phyloP scores from a whole-genome alignment of 2,329 filamentous ascomycete genomes.

The Fusarium incarnatum region DNA sequence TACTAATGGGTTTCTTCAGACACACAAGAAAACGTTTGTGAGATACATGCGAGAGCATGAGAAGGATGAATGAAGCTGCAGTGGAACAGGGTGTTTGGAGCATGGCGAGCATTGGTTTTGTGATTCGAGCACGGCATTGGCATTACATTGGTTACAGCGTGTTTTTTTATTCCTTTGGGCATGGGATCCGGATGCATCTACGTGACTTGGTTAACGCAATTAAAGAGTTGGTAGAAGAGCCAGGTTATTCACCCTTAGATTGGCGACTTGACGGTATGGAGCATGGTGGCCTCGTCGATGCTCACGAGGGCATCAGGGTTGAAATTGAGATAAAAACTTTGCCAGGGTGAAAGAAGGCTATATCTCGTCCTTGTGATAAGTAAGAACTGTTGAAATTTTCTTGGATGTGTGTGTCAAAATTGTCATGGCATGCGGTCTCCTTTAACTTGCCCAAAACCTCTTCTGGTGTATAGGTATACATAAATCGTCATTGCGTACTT shows the following conservation, averaged over 20 bases:
- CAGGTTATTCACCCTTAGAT: slow-evolving; percentile 2
- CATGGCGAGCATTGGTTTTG: slow-evolving; percentile 18
- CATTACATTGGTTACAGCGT: slow-evolving; percentile 31
- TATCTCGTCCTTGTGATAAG: background rate
- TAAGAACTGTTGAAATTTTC: background rate
- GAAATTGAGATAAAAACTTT: background rate
- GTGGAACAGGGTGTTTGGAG: slow-evolving; percentile 13
- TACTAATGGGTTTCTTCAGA: slow-evolving; percentile 57
- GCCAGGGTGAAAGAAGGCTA: background rate
- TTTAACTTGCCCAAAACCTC: background rate
- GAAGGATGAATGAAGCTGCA: slow-evolving; percentile 53
- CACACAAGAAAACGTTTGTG: slow-evolving; percentile 97
- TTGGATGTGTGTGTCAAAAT: background rate
- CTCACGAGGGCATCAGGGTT: background rate
- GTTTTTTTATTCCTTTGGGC: slow-evolving; percentile 7
- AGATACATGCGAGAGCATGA: slow-evolving; percentile 91
- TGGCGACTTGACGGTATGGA: slow-evolving; percentile 7
- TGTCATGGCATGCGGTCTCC: background rate
- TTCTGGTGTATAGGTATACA: background rate
- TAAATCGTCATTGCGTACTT: background rate
- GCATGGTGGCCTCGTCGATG: background rate
- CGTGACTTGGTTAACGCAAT: slow-evolving; percentile 6
- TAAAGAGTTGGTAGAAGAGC: slow-evolving; percentile 10
- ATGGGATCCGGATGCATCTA: slow-evolving; percentile 12
- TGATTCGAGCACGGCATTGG: slow-evolving; percentile 27